Base-by-base conservation (phyloP, 768 basidiomycete species). In the Hericium rajendrae region DNA sequence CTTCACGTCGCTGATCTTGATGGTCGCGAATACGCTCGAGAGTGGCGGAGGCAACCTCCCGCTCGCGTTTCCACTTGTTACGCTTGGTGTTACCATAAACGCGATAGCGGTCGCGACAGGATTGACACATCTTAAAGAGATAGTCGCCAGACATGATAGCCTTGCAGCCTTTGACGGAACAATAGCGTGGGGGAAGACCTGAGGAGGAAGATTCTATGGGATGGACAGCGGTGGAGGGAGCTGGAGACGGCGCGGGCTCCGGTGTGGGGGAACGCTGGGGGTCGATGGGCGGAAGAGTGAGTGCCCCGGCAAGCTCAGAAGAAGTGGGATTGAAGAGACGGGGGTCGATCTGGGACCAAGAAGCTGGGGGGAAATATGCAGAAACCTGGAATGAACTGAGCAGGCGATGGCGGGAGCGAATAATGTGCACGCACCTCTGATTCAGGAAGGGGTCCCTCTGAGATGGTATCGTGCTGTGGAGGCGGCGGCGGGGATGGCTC, bases 101-200 rank as follows among this genome's bases (percentile, higher is more conserved):
- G 51, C 77, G 74, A 65, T 81, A 81, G 9, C 78, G 71, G 37
- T 70, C 67, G 22, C 81, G 72, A 62, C 81, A 82, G 0, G 73
- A 48, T 16, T 61, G 53, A 53, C 62, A 65, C 60, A 64, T 68
- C 59, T 63, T 66, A 56, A 64, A 64, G 57, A 62, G 59, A 11
- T 62, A 70, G 60, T 59, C 64, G 63, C 77, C 73, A 22, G 74
- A 67, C 28, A 82, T 72, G 56, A 74, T 62, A 4, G 67, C 67
- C 61, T 77, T 80, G 67, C 81, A 82, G 12, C 80, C 80, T 66
- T 79, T 80, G 56, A 80, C 78, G 2, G 81, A 78, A 60, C 80
- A 82, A 51, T 68, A 72, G 6, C 78, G 72, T 3, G 69, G 64
- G 6, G 65, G 65, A 0, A 60, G 62, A 49, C 50, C 53, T 26